These are phyloP conservation scores for Aphanomyces astaci DNA, from an alignment of 352 stramenopile species.

Conservation along the genomic window DNA sequence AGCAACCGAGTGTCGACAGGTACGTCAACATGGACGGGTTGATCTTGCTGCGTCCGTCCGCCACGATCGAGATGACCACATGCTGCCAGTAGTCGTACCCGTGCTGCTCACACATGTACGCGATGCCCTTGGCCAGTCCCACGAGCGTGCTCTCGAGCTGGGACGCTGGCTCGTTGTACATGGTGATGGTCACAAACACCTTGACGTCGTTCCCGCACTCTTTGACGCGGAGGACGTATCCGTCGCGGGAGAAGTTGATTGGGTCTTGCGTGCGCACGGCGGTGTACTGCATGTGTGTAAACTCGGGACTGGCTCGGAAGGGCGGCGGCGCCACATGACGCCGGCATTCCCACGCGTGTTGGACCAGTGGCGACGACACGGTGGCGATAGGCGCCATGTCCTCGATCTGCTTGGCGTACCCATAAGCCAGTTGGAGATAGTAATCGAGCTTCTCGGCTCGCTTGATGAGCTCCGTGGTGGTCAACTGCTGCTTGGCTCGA, in stretches of 20 bases:
- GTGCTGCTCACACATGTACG: conserved; percentile 35
- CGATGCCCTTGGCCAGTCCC: conserved; percentile 34
- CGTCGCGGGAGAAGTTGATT: conserved; percentile 34
- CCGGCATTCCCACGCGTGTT: conserved; percentile 31
- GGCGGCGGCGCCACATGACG: conserved; percentile 27
- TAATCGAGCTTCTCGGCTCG: conserved; percentile 38
- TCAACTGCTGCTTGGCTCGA: conserved; percentile 12
- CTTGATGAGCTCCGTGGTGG: conserved; percentile 33
- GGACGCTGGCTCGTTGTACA: conserved; percentile 42
- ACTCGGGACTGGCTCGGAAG: conserved; percentile 28
- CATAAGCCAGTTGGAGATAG: conserved; percentile 37
- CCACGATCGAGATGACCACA: conserved; percentile 34
- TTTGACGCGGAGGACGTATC: conserved; percentile 34
- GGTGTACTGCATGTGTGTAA: conserved; percentile 41
- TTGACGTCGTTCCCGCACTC: conserved; percentile 31
- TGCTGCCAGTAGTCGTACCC: conserved; percentile 35
- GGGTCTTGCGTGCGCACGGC: conserved; percentile 37
- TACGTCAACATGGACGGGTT: conserved; percentile 34
- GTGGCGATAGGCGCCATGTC: conserved; percentile 34
- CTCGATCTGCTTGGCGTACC: conserved; percentile 28
- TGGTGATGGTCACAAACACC: conserved; percentile 43
- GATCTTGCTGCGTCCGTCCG: conserved; percentile 36
- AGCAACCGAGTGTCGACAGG: conserved; percentile 30
- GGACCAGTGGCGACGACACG: conserved; percentile 32
- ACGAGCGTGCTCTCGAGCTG: conserved; percentile 35